These are phyloP conservation scores for Lactifluus hygrophoroides DNA, from an alignment of 768 basidiomycete genomes.

Conservation along the genomic window DNA sequence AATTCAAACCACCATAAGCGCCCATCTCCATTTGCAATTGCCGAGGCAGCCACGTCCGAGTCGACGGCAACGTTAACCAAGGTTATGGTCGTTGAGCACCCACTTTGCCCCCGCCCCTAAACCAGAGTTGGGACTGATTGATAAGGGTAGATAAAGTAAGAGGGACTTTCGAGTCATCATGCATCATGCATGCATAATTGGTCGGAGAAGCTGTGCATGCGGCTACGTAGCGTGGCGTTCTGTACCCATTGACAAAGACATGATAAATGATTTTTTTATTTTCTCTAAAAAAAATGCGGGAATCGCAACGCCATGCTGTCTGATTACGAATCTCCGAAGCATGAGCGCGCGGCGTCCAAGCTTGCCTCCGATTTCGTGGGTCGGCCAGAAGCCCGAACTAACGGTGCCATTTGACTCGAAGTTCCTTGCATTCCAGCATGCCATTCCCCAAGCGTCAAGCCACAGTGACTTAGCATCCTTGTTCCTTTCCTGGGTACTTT, in stretches of 20 bases:
- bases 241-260: neutral
- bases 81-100: neutral
- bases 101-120: neutral
- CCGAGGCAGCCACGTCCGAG: too few relatives aligned
- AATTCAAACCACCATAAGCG: neutral
- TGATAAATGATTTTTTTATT: neutral
- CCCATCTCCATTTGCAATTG: neutral
- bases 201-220: neutral
- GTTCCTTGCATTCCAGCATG: too few relatives aligned
- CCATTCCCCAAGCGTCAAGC: neutral
- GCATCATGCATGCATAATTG: too few relatives aligned
- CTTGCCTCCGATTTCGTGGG: too few relatives aligned
- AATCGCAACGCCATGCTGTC: neutral
- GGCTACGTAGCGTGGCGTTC: neutral
- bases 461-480: neutral
- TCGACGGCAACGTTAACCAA: neutral
- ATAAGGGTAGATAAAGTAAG: neutral
- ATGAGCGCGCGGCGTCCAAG: neutral
- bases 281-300: neutral
- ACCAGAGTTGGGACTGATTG: neutral
- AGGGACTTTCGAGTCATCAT: too few relatives aligned
- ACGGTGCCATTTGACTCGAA: too few relatives aligned
- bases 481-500: neutral
- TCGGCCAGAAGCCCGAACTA: too few relatives aligned
- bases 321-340: neutral